Evolutionary conservation across 192 early-diverging fungal genomes (phyloP).

Genomic region (Coemansia furcata): DNA sequence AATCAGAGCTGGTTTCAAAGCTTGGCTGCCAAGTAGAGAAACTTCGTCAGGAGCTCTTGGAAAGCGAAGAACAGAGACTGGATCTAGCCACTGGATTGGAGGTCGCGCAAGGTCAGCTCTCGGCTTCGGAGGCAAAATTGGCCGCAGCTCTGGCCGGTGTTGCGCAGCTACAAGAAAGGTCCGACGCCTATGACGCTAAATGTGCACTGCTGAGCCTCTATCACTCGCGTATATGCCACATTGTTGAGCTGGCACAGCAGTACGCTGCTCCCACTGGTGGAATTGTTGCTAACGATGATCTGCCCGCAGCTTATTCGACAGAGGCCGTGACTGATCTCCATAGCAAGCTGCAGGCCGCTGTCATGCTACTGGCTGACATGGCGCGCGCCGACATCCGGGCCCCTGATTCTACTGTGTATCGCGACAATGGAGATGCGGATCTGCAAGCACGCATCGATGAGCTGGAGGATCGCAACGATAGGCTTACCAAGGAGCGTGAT

Average conservation of each 20-base stretch:
- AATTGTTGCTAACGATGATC: neutral
- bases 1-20: constrained; percentile 6
- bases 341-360: neutral
- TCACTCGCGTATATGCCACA: constrained; percentile 4
- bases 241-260: constrained; percentile 1
- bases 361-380: neutral
- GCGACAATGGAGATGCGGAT: neutral
- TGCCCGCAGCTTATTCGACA: neutral
- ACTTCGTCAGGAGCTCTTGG: constrained; percentile 22
- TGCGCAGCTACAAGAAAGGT: constrained; percentile 37
- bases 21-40: constrained; percentile 21
- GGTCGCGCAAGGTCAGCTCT: neutral
- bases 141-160: constrained; percentile 25
- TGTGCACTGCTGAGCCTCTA: constrained; percentile 3
- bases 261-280: constrained; percentile 11
- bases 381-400: neutral
- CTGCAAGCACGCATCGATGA: constrained; percentile 58
- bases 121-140: constrained; percentile 28
- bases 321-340: neutral
- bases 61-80: constrained; percentile 16
- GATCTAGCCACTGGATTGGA: constrained; percentile 1
- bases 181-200: constrained; percentile 33
- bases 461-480: constrained; percentile 57
- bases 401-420: constrained; percentile 14
- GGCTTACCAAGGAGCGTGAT: constrained; percentile 57